These are phyloP conservation scores for Pseudoneurospora amorphoporcata DNA, from an alignment of 495 filamentous ascomycete species.

Conservation along the genomic window DNA sequence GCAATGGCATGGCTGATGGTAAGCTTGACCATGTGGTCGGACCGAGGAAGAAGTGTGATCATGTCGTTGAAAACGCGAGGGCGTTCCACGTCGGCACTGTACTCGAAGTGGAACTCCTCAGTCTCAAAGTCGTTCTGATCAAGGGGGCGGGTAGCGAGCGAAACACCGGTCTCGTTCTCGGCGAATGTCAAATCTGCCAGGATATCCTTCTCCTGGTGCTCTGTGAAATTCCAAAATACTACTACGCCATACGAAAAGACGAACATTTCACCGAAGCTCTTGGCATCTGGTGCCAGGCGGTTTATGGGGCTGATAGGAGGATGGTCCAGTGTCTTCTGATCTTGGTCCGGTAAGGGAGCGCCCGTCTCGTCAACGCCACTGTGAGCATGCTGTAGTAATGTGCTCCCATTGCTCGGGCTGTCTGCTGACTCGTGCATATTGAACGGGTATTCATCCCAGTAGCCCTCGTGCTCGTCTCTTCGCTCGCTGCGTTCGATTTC, in stretches of 20 bases:
- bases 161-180: slow-evolving; percentile 45
- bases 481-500: slow-evolving; percentile 92
- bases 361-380: slow-evolving; percentile 4
- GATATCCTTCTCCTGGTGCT: slow-evolving; percentile 91
- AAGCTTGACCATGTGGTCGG: slow-evolving; percentile 98
- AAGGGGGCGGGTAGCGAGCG: slow-evolving; percentile 59
- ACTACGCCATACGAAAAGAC: slow-evolving; percentile 96
- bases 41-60: slow-evolving; percentile 81
- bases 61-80: slow-evolving; percentile 97
- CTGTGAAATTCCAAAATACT: slow-evolving; percentile 98
- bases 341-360: slow-evolving; percentile 1
- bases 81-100: slow-evolving; percentile 70
- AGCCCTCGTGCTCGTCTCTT: slow-evolving; percentile 84
- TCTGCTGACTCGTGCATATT: not conserved
- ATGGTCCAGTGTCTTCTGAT: slow-evolving; percentile 12
- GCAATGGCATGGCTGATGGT: slow-evolving; percentile 95
- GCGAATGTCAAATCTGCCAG: slow-evolving; percentile 93
- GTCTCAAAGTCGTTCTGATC: slow-evolving; percentile 88
- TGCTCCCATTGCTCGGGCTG: slow-evolving; percentile 3
- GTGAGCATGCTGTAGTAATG: slow-evolving; percentile 3
- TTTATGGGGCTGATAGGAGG: slow-evolving; percentile 32
- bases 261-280: slow-evolving; percentile 88
- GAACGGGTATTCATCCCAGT: slow-evolving; percentile 34
- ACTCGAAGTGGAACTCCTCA: slow-evolving; percentile 98
- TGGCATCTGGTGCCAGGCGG: slow-evolving; percentile 51